Evolutionary conservation across 768 basidiomycete species (phyloP), one percentile per base, ranked within the genome.

Genomic region (Cystofilobasidium macerans): DNA sequence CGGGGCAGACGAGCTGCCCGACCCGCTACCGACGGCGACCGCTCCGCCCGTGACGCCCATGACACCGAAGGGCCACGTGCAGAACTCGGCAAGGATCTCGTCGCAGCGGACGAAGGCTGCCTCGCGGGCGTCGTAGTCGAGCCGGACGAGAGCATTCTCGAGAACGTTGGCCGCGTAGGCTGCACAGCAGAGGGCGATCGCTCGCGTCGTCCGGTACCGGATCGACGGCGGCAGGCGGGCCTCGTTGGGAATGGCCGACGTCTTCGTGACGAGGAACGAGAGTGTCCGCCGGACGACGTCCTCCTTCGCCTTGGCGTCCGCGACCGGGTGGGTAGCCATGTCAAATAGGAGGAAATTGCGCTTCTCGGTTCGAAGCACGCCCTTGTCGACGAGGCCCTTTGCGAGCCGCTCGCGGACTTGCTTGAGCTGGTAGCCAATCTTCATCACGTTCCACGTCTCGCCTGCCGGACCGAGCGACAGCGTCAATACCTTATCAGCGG

Each of bases 371-470:
- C 95, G 87, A n/a, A 99, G 83, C 43, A 99, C 85, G 71, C 94
- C 95, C 77, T 99, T 99, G 81, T 99, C 94, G 60, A 97, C 94
- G 45, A 99, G 84, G 3, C 94, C 83, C 75, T 99, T 99, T 18
- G 93, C 92, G 45, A 99, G 85, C 22, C 94, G 88, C 78, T 99
- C 94, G 54, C 94, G 86, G 45, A 98, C 94, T 78, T 97, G 94
- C 77, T 97, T 97, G 56, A 99, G 85, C 77, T 99, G 94, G 78
- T 90, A 99, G 28, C 93, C 93, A 62, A 99, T 98, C 78, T 98
- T 98, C 86, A 97, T 91, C 11, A 99, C 92, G 77, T 98, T 99
- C 94, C 94, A 99, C 57, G 94, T 98, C 79, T 99, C 94, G 63
- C 94, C 93, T 97, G 73, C 9, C 7, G n/a, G n/a, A n/a, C n/a